Conservation (phyloP, 2,329 filamentous ascomycete species). For the Monilinia laxa region DNA sequence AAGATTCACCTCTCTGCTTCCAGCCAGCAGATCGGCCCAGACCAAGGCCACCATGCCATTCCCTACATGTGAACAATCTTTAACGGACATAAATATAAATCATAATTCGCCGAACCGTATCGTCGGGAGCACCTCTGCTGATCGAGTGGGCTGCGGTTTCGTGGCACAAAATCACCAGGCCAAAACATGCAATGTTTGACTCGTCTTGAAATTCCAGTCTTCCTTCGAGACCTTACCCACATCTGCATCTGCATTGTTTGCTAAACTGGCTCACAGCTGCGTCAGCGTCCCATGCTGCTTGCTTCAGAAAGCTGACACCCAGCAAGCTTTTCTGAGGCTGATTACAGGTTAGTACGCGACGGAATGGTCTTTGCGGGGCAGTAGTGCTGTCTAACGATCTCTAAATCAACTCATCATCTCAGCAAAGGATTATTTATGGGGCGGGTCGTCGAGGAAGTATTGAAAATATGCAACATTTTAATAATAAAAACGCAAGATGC, state of each 20-base stretch:
- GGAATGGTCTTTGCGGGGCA: slow-evolving; percentile 21
- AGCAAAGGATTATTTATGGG: slow-evolving; percentile 5
- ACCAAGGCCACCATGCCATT: neutral
- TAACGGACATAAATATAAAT: neutral
- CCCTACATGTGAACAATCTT: slow-evolving; percentile 1
- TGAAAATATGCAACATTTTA: slow-evolving; percentile 3
- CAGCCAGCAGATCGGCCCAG: neutral
- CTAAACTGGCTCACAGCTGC: slow-evolving; percentile 15
- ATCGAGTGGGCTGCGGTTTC: slow-evolving; percentile 12
- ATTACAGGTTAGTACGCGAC: slow-evolving; percentile 1
- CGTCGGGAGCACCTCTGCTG: slow-evolving; percentile 5
- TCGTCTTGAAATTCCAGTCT: neutral
- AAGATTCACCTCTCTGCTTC: neutral
- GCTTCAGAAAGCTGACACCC: slow-evolving; percentile 6
- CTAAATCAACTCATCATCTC: slow-evolving; percentile 16
- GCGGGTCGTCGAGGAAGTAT: neutral
- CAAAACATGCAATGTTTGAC: slow-evolving; percentile 4
- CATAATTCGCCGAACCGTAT: slow-evolving; percentile 8
- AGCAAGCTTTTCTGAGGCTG: slow-evolving; percentile 3
- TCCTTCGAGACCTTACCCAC: neutral
- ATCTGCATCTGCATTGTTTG: slow-evolving; percentile 15
- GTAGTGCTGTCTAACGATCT: neutral
- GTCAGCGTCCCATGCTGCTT: slow-evolving; percentile 17
- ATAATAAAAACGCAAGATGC: slow-evolving; percentile 6
- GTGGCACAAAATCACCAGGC: slow-evolving; percentile 3